A percentile compares a stretch with the other conserved stretches of the same genome.
phyloP scores from a whole-genome alignment of 73 alveolate genomes.

The Loxodes magnus region DNA sequence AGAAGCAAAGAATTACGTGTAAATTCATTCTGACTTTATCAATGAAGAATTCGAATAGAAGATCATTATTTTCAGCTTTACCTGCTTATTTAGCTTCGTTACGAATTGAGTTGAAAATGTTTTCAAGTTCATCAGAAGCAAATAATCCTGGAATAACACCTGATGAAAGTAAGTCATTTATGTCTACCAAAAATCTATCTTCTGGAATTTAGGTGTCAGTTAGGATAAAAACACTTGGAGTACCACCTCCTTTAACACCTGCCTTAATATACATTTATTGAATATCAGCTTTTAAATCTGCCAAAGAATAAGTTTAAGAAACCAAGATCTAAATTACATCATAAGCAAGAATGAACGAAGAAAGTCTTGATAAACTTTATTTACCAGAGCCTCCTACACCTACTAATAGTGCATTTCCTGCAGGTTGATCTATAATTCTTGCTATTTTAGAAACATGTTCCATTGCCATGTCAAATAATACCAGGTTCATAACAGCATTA shows the following conservation, averaged over 20 bases:
- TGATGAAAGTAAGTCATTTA: constrained; percentile 96
- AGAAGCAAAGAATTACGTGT: constrained; percentile 88
- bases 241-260: constrained; percentile 88
- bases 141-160: constrained; percentile 92
- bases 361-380: constrained; percentile 89
- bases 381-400: constrained; percentile 99
- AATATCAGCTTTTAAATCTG: constrained; percentile 87
- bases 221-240: constrained; percentile 86
- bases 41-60: constrained; percentile 52
- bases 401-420: constrained; percentile 96
- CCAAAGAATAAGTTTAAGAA: constrained; percentile 82
- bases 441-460: constrained; percentile 95
- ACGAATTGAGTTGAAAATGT: constrained; percentile 76
- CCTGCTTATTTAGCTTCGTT: constrained; percentile 92
- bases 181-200: constrained; percentile 94
- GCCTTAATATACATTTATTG: constrained; percentile 94
- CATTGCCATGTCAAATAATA: constrained; percentile 97
- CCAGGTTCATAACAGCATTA: constrained; percentile 94
- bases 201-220: constrained; percentile 97
- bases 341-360: constrained; percentile 90
- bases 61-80: constrained; percentile 38
- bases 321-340: constrained; percentile 91
- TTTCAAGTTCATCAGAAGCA: constrained; percentile 92
- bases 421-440: constrained; percentile 93
- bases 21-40: constrained; percentile 74